These are phyloP conservation scores for Guyanaporus albipodus DNA, from an alignment of 768 basidiomycete genomes.

Conservation along the genomic window DNA sequence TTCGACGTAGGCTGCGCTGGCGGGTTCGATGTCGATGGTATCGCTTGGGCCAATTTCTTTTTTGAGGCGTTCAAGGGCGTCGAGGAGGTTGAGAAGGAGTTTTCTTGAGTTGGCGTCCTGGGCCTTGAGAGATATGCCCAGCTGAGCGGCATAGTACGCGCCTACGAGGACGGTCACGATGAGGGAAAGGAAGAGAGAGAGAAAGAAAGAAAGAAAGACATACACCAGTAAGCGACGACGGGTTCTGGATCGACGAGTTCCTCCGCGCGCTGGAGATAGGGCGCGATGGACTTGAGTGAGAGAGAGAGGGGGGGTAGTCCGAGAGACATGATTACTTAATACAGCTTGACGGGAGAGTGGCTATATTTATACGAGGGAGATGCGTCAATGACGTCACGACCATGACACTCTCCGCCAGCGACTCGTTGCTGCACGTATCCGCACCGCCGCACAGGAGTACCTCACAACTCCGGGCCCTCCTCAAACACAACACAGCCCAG, in stretches of 20 bases:
- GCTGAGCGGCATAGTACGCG: constrained; percentile 88
- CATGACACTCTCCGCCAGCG: constrained; percentile 43
- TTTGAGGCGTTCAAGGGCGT: constrained; percentile 79
- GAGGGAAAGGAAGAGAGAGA: not conserved
- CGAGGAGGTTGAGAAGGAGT: constrained; percentile 71
- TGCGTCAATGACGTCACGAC: too few species aligned
- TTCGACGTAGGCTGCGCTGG: constrained; percentile 86
- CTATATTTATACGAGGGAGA: too few species aligned
- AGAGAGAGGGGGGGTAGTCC: constrained; percentile 57
- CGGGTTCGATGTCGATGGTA: constrained; percentile 77
- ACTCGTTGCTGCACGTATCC: constrained; percentile 53
- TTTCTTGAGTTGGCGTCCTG: constrained; percentile 61
- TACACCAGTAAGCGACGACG: constrained; percentile 94
- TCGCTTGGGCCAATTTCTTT: constrained; percentile 67
- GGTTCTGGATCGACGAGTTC: constrained; percentile 83
- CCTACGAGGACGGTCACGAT: constrained; percentile 43
- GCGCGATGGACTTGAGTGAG: constrained; percentile 63
- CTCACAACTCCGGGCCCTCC: constrained; percentile 55
- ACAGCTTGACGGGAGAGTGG: too few species aligned
- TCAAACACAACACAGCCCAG: constrained; percentile 57
- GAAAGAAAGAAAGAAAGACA: constrained; percentile 30
- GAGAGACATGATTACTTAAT: constrained; percentile 36
- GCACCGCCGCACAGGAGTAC: constrained; percentile 46
- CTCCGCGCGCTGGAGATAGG: constrained; percentile 86
- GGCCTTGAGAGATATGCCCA: constrained; percentile 72